phyloP scores from a whole-genome alignment of 2,329 filamentous ascomycete genomes.

The Aspergillus caelatus region DNA sequence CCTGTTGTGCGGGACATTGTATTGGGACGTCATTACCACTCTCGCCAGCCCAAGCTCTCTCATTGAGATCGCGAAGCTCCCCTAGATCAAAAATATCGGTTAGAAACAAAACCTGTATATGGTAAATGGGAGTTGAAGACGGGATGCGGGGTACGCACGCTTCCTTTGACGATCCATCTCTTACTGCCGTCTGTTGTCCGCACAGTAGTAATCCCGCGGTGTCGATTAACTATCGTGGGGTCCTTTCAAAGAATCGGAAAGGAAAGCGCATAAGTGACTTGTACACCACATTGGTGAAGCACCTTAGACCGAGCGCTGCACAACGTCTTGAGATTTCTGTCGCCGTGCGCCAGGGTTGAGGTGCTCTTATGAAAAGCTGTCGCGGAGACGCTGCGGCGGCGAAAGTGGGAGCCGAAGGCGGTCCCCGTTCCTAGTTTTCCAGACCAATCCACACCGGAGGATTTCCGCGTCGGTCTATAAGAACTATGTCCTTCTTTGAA shows the following conservation, averaged over 20 bases:
- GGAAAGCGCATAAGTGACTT: slow-evolving; percentile 38
- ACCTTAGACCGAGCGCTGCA: slow-evolving; percentile 12
- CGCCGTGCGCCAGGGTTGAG: slow-evolving; percentile 7
- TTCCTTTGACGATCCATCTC: slow-evolving; percentile 55
- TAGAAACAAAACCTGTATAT: slow-evolving; percentile 5
- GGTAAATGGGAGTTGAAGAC: background rate
- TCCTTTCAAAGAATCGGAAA: slow-evolving; percentile 40
- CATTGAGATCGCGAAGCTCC: slow-evolving; percentile 87
- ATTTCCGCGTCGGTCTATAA: background rate
- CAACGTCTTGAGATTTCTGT: slow-evolving; percentile 15
- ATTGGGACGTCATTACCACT: slow-evolving; percentile 60
- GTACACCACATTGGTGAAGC: slow-evolving; percentile 42
- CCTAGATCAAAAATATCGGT: slow-evolving; percentile 53
- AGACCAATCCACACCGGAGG: background rate
- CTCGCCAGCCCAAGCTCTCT: slow-evolving; percentile 85
- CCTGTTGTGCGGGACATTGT: slow-evolving; percentile 12
- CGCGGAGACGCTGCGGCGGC: slow-evolving; percentile 15
- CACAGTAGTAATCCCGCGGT: slow-evolving; percentile 19
- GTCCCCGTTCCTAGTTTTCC: slow-evolving; percentile 3
- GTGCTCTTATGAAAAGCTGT: slow-evolving; percentile 13
- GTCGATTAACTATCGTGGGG: slow-evolving; percentile 35
- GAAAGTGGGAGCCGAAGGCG: slow-evolving; percentile 20
- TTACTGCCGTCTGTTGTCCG: slow-evolving; percentile 22
- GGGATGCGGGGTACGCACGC: slow-evolving; percentile 38
- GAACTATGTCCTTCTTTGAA: background rate